Percentiles rank a stretch among this genome's conserved stretches.
Evolutionary conservation across 2,329 filamentous ascomycete genomes (phyloP).

Genomic region (Furcasterigmium sp.): DNA sequence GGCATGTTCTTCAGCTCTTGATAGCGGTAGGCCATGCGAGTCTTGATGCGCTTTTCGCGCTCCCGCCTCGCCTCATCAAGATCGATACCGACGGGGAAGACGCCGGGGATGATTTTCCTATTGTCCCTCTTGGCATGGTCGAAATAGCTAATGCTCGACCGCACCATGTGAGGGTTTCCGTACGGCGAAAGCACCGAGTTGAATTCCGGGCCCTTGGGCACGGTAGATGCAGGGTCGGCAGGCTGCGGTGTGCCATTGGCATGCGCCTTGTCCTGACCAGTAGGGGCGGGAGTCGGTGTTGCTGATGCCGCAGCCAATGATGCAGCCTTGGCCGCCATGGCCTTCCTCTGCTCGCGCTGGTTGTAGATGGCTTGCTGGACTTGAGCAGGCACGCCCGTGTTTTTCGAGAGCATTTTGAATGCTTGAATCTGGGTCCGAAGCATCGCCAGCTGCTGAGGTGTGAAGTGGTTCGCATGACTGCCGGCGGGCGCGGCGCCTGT

Average conservation of each 20-base stretch:
- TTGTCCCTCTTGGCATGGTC: constrained; percentile 73
- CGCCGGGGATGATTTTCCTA: constrained; percentile 75
- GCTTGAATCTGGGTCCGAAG: constrained; percentile 84
- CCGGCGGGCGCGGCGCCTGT: constrained; percentile 11
- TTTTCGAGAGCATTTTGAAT: constrained; percentile 86
- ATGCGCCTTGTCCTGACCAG: constrained; percentile 8
- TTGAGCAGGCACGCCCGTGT: constrained; percentile 70
- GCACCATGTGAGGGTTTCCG: constrained; percentile 41
- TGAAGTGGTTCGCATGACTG: constrained; percentile 55
- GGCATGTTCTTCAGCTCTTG: constrained; percentile 77
- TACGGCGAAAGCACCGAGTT: constrained; percentile 75
- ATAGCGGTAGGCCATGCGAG: constrained; percentile 80
- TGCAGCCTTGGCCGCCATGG: constrained; percentile 43
- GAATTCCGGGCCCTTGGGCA: constrained; percentile 45
- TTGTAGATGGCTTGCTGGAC: constrained; percentile 82
- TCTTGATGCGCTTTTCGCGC: constrained; percentile 83
- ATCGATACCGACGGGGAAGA: constrained; percentile 86
- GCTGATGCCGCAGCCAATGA: constrained; percentile 29
- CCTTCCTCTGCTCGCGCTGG: constrained; percentile 61
- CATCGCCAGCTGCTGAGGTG: constrained; percentile 70
- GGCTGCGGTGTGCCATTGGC: neutral
- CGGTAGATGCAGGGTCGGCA: constrained; percentile 20
- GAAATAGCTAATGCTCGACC: constrained; percentile 65
- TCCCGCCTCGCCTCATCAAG: constrained; percentile 81
- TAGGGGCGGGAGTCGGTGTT: constrained; percentile 17